Evolutionary conservation across 495 filamentous ascomycete genomes (phyloP).

Genomic region (Penicillium ochrochloron): DNA sequence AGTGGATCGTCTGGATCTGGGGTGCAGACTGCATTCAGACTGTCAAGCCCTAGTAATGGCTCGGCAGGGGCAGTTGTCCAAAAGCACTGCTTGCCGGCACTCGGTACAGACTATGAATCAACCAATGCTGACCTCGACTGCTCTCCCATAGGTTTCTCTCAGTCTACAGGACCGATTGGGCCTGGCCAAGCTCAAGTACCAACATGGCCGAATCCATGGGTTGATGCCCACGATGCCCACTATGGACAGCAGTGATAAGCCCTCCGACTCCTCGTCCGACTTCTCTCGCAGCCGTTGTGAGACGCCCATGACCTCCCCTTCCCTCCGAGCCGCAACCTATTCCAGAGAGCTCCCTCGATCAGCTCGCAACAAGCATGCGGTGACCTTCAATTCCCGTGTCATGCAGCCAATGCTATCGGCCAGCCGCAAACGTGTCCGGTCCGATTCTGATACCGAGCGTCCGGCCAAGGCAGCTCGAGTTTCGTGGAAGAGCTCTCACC

Average conservation of each 20-base stretch:
- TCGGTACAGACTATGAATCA: not conserved
- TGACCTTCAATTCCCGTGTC: constrained; percentile 48
- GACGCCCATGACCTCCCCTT: constrained; percentile 52
- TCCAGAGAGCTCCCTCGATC: constrained; percentile 54
- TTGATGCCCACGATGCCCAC: constrained; percentile 59
- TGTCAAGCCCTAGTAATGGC: constrained; percentile 4
- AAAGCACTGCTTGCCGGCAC: not conserved
- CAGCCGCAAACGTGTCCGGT: constrained; percentile 68
- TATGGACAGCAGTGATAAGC: constrained; percentile 66
- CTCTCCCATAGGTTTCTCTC: constrained; percentile 75
- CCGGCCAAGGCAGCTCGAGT: constrained; percentile 58
- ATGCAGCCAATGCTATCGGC: constrained; percentile 55
- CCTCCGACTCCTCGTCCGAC: constrained; percentile 81
- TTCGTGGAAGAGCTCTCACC: constrained; percentile 75
- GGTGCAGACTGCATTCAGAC: constrained; percentile 6
- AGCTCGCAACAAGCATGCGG: constrained; percentile 52
- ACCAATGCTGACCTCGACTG: constrained; percentile 13
- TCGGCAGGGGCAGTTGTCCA: not conserved
- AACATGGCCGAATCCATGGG: constrained; percentile 66
- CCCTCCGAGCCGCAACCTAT: constrained; percentile 42
- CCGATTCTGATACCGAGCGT: constrained; percentile 65
- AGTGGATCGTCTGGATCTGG: not conserved
- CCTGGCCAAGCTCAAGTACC: constrained; percentile 93
- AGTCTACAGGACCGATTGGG: constrained; percentile 90
- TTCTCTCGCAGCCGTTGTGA: constrained; percentile 51